Evolutionary conservation across 495 filamentous ascomycete genomes (phyloP), one percentile per base, ranked within the genome.

Genomic region (Sporormia fimetaria): DNA sequence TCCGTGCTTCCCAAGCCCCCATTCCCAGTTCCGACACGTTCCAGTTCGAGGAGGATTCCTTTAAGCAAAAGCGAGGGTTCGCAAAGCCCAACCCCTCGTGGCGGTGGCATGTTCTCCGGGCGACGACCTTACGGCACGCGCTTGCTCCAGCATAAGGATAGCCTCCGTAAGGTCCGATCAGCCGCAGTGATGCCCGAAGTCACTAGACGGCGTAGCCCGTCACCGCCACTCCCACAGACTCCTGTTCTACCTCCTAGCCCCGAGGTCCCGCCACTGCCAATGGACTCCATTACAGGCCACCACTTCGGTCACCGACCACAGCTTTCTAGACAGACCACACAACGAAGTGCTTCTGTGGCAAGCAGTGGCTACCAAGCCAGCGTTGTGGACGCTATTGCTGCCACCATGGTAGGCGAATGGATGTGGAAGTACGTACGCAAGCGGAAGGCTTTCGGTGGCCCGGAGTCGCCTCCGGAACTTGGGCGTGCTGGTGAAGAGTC

Each of bases 331-430:
- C 74, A 66, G 30, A 78, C 73, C 1, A 69, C 42, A 4, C 29
- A 47, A 26, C 42, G 59, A 59, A 34, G 43, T 59, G 28, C 65
- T 33, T 84, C 84, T 21, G 61, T 69, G 31, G 73, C 64, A 2
- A 78, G 76, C 49, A 62, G 68, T 2, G 69, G 71, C 28, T 77
- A 86, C 52, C 69, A 80, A 20, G 80, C 80, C 0, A 81, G 75
- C 42, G 90, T 96, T 20, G 87, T 96, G n/a, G 88, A 96, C 64
- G 84, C 90, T 10, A 96, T 98, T 62, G 87, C 90, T 3, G 84
- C 93, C 52, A 94, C 90, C 4, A 98, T 96, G 90, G 85, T 96
- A 31, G 90, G 90, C 22, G 90, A 96, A 55, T 98, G 90, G 90
- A 96, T 98, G 90, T 96, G 80, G 73, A 98, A 98, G 56, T 96